Percentiles rank a stretch among this genome's conserved stretches.
These are phyloP conservation scores for Geopyxis carbonaria DNA, from an alignment of 495 filamentous ascomycete genomes.

Conservation along the genomic window DNA sequence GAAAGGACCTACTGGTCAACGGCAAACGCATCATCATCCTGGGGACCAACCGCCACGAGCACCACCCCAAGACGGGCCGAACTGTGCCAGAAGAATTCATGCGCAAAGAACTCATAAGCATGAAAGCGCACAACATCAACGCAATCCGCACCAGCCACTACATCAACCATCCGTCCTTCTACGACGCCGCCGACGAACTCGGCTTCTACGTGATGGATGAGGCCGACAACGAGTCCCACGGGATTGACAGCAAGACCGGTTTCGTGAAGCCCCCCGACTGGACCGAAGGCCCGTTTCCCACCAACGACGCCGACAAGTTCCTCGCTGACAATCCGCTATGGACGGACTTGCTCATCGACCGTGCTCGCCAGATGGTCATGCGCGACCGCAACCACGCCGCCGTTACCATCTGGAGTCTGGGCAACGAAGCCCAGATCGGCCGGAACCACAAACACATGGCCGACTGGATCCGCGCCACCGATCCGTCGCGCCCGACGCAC, in stretches of 20 bases:
- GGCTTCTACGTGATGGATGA: constrained; percentile 58
- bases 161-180: constrained; percentile 39
- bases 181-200: constrained; percentile 48
- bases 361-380: constrained; percentile 43
- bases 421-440: constrained; percentile 54
- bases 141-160: constrained; percentile 46
- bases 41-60: constrained; percentile 49
- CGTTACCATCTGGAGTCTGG: constrained; percentile 54
- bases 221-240: constrained; percentile 54
- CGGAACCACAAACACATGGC: constrained; percentile 48
- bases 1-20: constrained; percentile 42
- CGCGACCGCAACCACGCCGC: constrained; percentile 50
- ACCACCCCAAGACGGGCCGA: constrained; percentile 41
- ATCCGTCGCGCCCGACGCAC: constrained; percentile 43
- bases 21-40: constrained; percentile 38
- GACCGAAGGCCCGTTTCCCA: constrained; percentile 31
- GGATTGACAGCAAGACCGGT: constrained; percentile 39
- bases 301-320: constrained; percentile 38
- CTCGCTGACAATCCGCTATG: constrained; percentile 47
- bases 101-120: constrained; percentile 39
- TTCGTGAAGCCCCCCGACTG: constrained; percentile 35
- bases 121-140: constrained; percentile 54
- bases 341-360: constrained; percentile 48
- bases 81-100: constrained; percentile 43
- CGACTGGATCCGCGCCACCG: constrained; percentile 37